Base-by-base conservation (phyloP, 1,284 basidiomycete species). In the Malassezia vespertilionis region DNA sequence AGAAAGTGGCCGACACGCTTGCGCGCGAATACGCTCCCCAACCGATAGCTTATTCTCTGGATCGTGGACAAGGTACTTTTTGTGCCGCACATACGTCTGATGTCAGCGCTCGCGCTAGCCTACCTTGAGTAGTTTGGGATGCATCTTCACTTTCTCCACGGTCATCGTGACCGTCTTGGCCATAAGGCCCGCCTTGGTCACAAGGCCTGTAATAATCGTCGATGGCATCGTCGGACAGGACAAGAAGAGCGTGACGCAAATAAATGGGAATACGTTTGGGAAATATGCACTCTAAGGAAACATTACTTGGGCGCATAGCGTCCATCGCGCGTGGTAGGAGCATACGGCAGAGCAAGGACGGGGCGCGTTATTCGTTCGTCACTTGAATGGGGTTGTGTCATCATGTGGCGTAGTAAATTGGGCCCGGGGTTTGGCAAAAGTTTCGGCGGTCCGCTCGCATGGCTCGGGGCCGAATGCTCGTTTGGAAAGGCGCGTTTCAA, bases 61-160 rank as follows among this genome's bases (percentile, higher is more conserved):
- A 44, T 66, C 64, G 50, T 66, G 64, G 31, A 64, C 58, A 22
- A 66, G 58, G 40, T 64, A 66, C 55, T 66, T 66, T 31, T 57
- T 60, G 58, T 66, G 63, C 4, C 61, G 57, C 42, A 58, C 53
- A 34, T 55, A 61, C 5, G 58, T 52, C 60, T 63, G 31, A 2
- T 20, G 23, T 39, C 15, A 43, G 51, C 23, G 4, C n/a, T 1
- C 5, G 12, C 26, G n/a, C 12, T 11, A 7, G 15, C 60, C 14
- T 36, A 60, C 58, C 55, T 66, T 66, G 52, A 58, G 55, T 1
- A 64, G 57, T 38, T 60, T 62, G 2, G 64, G 58, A 35, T 65
- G 64, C 33, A 53, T 53, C 48, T 64, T 50, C 23, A 53, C 44
- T 15, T 57, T 56, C 34, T 57, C 57, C 17, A 66, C 64, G 12